A percentile compares a stretch with the other conserved stretches of the same genome.
phyloP scores from a whole-genome alignment of 768 basidiomycete genomes.

The Phallus indusiatus region DNA sequence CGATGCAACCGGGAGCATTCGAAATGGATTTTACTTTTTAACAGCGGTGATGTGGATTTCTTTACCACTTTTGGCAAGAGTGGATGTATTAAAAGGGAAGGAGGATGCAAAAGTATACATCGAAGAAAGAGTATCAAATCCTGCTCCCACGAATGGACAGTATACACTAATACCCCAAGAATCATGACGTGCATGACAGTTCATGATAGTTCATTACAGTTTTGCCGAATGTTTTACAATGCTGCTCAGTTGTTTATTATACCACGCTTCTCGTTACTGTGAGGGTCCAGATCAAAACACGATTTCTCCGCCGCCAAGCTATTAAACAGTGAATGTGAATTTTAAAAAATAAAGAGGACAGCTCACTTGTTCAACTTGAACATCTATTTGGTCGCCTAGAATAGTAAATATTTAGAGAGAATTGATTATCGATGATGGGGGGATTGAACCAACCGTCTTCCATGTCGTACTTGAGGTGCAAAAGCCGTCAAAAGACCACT shows the following conservation, averaged over 20 bases:
- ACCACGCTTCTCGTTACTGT: too few species aligned
- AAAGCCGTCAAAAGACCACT: not conserved
- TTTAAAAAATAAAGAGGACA: not conserved
- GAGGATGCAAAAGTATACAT: conserved; percentile 35
- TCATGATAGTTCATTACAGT: too few species aligned
- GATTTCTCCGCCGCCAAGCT: conserved; percentile 2
- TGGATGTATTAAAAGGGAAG: conserved; percentile 60
- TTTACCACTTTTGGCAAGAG: conserved; percentile 61
- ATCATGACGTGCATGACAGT: too few species aligned
- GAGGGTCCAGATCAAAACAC: not conserved
- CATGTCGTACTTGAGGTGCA: conserved; percentile 37
- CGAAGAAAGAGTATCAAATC: not conserved
- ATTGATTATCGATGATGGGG: not conserved
- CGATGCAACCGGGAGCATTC: conserved; percentile 84
- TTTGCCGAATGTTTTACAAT: too few species aligned
- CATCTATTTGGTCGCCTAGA: conserved; percentile 48
- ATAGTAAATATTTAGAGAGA: not conserved
- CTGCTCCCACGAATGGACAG: not conserved
- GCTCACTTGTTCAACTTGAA: conserved; percentile 45
- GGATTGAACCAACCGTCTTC: conserved; percentile 32
- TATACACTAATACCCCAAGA: not conserved
- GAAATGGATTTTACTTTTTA: conserved; percentile 85
- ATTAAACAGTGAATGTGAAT: not conserved
- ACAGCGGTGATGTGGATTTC: conserved; percentile 73
- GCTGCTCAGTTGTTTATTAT: too few species aligned